These are phyloP conservation scores for Globisporangium iwayamae DNA, from an alignment of 352 stramenopile genomes.

Conservation along the genomic window DNA sequence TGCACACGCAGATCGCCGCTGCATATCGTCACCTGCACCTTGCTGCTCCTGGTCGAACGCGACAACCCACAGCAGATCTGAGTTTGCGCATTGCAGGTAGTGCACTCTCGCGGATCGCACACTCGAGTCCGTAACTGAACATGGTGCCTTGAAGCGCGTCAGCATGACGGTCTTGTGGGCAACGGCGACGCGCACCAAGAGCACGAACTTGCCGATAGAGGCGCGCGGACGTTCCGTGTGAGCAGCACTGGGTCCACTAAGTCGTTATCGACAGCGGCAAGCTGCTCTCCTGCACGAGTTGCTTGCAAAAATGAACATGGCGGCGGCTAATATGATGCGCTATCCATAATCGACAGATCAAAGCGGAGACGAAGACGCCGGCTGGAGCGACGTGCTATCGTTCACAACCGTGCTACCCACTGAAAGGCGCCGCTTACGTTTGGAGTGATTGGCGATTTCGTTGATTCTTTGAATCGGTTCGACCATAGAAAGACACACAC, in stretches of 20 bases:
- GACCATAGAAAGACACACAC: background rate
- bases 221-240: constrained; percentile 6
- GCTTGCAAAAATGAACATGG: no score
- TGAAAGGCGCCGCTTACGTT: constrained; percentile 43
- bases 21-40: background rate
- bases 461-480: background rate
- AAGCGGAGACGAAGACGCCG: constrained; percentile 25
- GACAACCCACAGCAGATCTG: background rate
- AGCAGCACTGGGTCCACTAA: constrained; percentile 50
- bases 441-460: constrained; percentile 77
- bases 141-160: constrained; percentile 1
- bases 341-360: constrained; percentile 18
- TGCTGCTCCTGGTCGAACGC: background rate
- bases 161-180: constrained; percentile 34
- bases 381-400: constrained; percentile 29
- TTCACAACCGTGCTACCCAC: constrained; percentile 34
- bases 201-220: constrained; percentile 10
- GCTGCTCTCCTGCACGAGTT: constrained; percentile 32
- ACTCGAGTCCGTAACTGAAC: background rate
- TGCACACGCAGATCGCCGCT: background rate
- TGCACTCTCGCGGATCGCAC: constrained; percentile 11
- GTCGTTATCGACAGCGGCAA: constrained; percentile 28
- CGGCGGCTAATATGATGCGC: background rate
- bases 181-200: constrained; percentile 11
- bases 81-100: no score